Evolutionary conservation across 441 rosid species (phyloP).

Genomic region (Isatis lusitanica): DNA sequence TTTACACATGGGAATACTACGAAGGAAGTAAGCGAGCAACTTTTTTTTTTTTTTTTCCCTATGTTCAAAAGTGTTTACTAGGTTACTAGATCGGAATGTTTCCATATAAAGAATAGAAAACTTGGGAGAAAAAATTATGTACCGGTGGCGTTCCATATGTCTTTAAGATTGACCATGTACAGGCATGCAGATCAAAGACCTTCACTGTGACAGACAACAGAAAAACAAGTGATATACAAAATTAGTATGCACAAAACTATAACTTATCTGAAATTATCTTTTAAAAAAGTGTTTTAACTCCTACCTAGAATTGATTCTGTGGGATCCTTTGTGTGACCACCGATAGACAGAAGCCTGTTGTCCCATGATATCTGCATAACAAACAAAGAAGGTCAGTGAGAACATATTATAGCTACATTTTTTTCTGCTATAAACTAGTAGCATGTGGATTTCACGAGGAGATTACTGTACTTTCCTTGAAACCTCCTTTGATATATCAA

Average conservation of each 20-base stretch:
- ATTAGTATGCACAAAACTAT: background rate
- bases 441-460: slow-evolving; percentile 28
- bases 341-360: slow-evolving; percentile 80
- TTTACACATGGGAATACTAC: background rate
- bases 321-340: slow-evolving; percentile 88
- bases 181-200: slow-evolving; percentile 66
- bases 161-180: slow-evolving; percentile 78
- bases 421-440: slow-evolving; percentile 18
- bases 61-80: background rate
- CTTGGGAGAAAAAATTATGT: slow-evolving; percentile 28
- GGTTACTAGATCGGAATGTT: slow-evolving; percentile 25
- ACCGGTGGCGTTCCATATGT: slow-evolving; percentile 90
- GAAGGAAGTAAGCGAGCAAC: background rate
- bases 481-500: background rate
- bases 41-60: background rate
- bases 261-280: background rate
- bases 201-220: slow-evolving; percentile 60
- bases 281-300: slow-evolving; percentile 9
- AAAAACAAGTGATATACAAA: slow-evolving; percentile 6
- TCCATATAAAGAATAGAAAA: slow-evolving; percentile 25
- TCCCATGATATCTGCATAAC: slow-evolving; percentile 76
- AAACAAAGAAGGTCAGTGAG: slow-evolving; percentile 26
- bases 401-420: slow-evolving; percentile 9
- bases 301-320: slow-evolving; percentile 77
- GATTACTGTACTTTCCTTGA: background rate